Evolutionary conservation across 2,329 filamentous ascomycete species (phyloP), one percentile per base, ranked within the genome.

Genomic region (Thielaviopsis euricoi): DNA sequence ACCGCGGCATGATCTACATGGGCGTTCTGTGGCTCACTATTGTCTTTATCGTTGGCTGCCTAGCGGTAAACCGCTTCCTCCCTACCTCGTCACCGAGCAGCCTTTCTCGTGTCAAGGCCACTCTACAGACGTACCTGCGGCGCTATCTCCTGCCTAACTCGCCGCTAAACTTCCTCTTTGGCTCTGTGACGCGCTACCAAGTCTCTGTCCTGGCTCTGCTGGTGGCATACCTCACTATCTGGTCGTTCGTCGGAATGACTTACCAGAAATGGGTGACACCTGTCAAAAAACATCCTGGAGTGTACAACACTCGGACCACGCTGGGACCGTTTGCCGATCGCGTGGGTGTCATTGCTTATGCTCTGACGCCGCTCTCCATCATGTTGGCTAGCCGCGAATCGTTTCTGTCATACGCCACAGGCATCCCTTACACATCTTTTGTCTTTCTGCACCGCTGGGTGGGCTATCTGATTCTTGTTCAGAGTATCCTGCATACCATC

Each of bases 371-470:
- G 0, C 73, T 89, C 0, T 82, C 82, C 0, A 70, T 89, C 29
- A 69, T 86, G 53, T 74, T 89, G 13, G 75, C 79, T n/a, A 82
- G 74, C 59, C 76, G 86, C 48, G 86, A 89, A 66, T 86, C 82
- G 0, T 71, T 89, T 1, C 75, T 89, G 3, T 85, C 81, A 0
- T 66, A 86, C 15, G 67, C 87, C 53, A 89, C 85, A 0, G 86
- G 86, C 1, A 74, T 89, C 0, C 85, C 86, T 0, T 87, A 88
- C 64, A 85, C 89, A 63, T 80, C 78, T 64, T 88, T 89, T 74
- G 83, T 86, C 68, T 89, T 89, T 65, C 71, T 89, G 21, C 86
- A 89, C 67, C 81, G 85, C 33, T 89, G 86, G 86, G 71, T 83
- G 0, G 86, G 86, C 6, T 84, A 85, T 61, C 75, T 89, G 64